Base-by-base conservation (phyloP, 805 yeast genomes). In the Myxozyma udenii region DNA sequence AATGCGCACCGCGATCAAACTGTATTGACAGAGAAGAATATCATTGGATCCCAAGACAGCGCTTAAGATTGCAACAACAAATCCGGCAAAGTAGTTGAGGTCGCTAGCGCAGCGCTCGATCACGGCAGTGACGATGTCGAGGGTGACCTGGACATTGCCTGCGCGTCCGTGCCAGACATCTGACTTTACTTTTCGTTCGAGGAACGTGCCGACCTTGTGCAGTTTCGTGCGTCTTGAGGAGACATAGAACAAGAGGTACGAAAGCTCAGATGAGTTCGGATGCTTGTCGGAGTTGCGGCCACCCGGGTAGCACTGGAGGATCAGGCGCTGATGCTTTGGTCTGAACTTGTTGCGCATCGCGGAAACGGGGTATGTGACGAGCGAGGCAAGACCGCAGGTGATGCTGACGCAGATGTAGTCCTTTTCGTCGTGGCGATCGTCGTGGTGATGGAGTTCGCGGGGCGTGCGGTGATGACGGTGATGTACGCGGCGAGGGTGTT, bases 241-340 rank as follows among this genome's bases (percentile, higher is more conserved):
- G 19, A 95, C 96, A 67, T 91, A 91, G 73, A 85, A 91, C 28
- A 91, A 71, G 60, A 91, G 74, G 65, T 89, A 88, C 53, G 95
- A 84, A 42, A 95, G 76, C 67, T 93, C 98, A 19, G 95, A 87
- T 1, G 95, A 81, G 67, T 91, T 90, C 14, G 98, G 95, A 62
- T 85, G 84, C 71, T 90, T 90, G 64, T 90, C 98, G 4, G 78
- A 77, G 5, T 82, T 84, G 55, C 88, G 77, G 1, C 97, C 96
- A 1, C 93, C 79, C 4, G 96, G 98, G 67, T 91, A 91, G 72
- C 98, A 93, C 68, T 87, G 95, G 46, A 85, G 78, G 35, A 93
- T 86, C 63, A 90, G 75, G 64, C 87, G 83, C 69, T 90, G 97
- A 68, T 90, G 98, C 66, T 91, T 90, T 1, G 95, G 86, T 41